Evolutionary conservation across 345 rosid species (phyloP).

Genomic region (Populus nigra): DNA sequence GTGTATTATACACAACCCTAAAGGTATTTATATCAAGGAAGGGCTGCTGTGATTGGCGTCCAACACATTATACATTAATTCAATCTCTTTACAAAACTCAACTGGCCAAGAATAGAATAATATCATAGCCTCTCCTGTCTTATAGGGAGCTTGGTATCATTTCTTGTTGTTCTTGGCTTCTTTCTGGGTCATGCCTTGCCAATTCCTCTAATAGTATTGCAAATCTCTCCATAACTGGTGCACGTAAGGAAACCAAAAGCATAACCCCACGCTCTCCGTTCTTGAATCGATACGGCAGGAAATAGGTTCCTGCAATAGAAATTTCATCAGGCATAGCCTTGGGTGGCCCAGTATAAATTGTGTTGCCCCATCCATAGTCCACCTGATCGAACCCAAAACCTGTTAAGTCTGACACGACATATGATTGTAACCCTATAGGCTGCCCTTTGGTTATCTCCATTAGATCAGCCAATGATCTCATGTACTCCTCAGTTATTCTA

Average conservation of each 20-base stretch:
- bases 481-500: conserved; percentile 19
- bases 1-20: too few species aligned
- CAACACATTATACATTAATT: too few species aligned
- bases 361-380: conserved; percentile 33
- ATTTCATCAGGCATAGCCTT: background rate
- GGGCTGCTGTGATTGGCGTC: too few species aligned
- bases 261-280: conserved; percentile 20
- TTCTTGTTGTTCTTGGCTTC: background rate
- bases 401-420: conserved; percentile 22
- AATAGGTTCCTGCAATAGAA: background rate
- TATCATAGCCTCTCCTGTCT: background rate
- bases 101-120: too few species aligned
- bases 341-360: conserved; percentile 23
- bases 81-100: too few species aligned
- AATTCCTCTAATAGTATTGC: background rate
- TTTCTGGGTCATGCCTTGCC: background rate
- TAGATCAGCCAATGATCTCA: conserved; percentile 23
- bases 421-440: conserved; percentile 17
- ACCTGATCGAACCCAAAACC: conserved; percentile 14
- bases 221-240: conserved; percentile 14
- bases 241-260: conserved; percentile 10
- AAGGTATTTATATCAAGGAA: too few species aligned
- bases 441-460: conserved; percentile 23
- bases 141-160: background rate
- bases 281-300: background rate